phyloP scores from a whole-genome alignment of 2,329 filamentous ascomycete species.

The Bimuria novae-zelandiae region DNA sequence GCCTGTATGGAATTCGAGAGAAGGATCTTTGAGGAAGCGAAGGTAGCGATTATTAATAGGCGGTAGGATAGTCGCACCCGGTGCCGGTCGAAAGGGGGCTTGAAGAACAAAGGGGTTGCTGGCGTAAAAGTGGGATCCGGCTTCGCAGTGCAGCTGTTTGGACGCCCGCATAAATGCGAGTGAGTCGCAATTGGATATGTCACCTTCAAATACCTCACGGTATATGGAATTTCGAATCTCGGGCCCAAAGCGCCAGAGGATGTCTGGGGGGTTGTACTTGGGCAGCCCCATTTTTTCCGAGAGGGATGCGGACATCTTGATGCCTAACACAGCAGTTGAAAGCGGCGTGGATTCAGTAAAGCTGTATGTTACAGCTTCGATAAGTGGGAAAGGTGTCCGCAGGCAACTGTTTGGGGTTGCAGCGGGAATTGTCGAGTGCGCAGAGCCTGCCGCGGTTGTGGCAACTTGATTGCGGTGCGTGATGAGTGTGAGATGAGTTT shows the following conservation, averaged over 20 bases:
- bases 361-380: background rate
- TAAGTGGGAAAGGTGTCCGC: background rate
- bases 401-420: background rate
- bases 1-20: conserved; percentile 10
- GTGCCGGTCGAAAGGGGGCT: background rate
- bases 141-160: conserved; percentile 22
- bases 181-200: background rate
- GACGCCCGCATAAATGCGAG: conserved; percentile 22
- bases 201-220: conserved; percentile 9
- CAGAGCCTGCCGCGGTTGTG: background rate
- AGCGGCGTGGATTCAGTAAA: background rate
- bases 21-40: conserved; percentile 20
- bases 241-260: background rate
- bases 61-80: conserved; percentile 19
- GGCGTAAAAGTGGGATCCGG: conserved; percentile 29
- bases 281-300: background rate
- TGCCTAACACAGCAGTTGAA: background rate
- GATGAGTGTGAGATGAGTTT: background rate
- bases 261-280: background rate
- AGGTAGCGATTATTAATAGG: conserved; percentile 25
- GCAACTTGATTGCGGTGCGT: background rate
- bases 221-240: conserved; percentile 30
- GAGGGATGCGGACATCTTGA: background rate
- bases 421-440: background rate
- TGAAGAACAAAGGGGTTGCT: conserved; percentile 16